phyloP scores from a whole-genome alignment of 2,329 filamentous ascomycete genomes.

The Lachnum nothofagi region DNA sequence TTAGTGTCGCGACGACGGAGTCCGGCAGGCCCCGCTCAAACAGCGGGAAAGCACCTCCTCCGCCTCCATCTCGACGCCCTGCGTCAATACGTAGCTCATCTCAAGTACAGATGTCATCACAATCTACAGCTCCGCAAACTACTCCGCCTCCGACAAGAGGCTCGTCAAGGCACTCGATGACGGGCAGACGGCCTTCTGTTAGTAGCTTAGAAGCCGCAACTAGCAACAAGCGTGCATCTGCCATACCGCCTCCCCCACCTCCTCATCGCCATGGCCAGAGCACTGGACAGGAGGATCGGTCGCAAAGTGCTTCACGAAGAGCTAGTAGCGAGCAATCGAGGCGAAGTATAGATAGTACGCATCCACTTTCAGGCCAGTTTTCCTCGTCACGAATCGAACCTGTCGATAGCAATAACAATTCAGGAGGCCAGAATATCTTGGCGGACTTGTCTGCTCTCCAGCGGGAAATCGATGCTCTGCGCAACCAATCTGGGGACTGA shows the following conservation, averaged over 20 bases:
- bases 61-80: conserved; percentile 31
- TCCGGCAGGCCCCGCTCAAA: conserved; percentile 16
- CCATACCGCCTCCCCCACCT: conserved; percentile 34
- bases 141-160: conserved; percentile 38
- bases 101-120: conserved; percentile 26
- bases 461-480: conserved; percentile 67
- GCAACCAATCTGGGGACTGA: conserved; percentile 37
- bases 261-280: conserved; percentile 41
- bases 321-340: conserved; percentile 25
- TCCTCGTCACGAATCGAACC: conserved; percentile 20
- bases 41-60: conserved; percentile 28
- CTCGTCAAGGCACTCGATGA: conserved; percentile 19
- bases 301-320: conserved; percentile 17
- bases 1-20: conserved; percentile 8
- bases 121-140: conserved; percentile 33
- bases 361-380: conserved; percentile 22
- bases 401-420: conserved; percentile 37
- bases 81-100: conserved; percentile 23
- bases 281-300: conserved; percentile 23
- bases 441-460: conserved; percentile 68
- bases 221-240: conserved; percentile 25
- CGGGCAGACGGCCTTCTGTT: conserved; percentile 24
- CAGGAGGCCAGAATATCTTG: conserved; percentile 55
- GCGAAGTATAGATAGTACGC: conserved; percentile 21
- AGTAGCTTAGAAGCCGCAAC: conserved; percentile 23